A percentile compares a stretch with the other conserved stretches of the same genome.
These are phyloP conservation scores for Aspergillus melleus DNA, from an alignment of 2,329 filamentous ascomycete species.

Conservation along the genomic window DNA sequence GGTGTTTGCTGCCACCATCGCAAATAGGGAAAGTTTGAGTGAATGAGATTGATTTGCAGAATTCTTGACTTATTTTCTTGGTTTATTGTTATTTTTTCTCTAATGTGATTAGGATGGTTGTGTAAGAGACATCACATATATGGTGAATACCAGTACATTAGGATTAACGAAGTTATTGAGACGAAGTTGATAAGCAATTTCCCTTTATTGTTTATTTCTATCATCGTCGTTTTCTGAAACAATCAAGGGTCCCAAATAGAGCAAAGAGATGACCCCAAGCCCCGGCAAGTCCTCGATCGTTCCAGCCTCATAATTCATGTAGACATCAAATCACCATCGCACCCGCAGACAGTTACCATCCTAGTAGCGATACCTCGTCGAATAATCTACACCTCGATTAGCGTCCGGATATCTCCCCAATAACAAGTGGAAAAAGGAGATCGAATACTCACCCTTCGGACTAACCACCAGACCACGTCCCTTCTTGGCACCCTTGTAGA, in stretches of 20 bases:
- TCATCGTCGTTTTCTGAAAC: too few relatives aligned
- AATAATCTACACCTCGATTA: conserved; percentile 52
- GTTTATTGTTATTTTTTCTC: neutral
- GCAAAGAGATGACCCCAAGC: neutral
- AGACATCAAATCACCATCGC: neutral
- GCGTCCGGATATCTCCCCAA: neutral
- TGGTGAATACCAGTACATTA: too few relatives aligned
- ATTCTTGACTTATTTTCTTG: neutral
- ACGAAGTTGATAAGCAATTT: too few relatives aligned
- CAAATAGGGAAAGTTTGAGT: neutral
- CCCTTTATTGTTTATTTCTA: neutral
- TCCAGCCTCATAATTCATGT: conserved; percentile 6
- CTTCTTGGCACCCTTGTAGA: conserved; percentile 98
- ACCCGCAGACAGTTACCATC: neutral
- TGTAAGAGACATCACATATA: too few relatives aligned
- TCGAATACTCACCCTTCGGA: conserved; percentile 67
- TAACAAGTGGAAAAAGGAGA: neutral
- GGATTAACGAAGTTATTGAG: too few relatives aligned
- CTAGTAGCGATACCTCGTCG: conserved; percentile 68
- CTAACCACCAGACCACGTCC: conserved; percentile 93
- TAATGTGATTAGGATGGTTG: too few relatives aligned
- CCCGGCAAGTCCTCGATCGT: neutral
- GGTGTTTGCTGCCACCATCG: neutral
- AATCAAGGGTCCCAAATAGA: neutral
- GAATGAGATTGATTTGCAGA: neutral